Conservation (phyloP, 441 rosid genomes). For the Adansonia rubrostipa region DNA sequence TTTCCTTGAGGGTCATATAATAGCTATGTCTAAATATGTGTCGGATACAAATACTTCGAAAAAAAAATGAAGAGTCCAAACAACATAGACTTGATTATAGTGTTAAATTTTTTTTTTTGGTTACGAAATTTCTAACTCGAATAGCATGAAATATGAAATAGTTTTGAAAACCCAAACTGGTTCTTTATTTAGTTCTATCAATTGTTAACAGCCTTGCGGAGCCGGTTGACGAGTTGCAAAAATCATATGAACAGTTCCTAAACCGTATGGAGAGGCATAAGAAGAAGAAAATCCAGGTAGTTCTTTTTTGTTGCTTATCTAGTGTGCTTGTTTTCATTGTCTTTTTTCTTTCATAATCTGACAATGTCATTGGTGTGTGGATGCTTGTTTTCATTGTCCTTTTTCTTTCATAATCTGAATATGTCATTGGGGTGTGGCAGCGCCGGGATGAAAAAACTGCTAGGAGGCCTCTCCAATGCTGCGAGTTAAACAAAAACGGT, state of each 20-base stretch:
- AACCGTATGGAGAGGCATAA: slow-evolving; percentile 69
- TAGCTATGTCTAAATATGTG: no score
- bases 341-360: slow-evolving; percentile 30
- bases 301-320: slow-evolving; percentile 26
- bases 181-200: slow-evolving; percentile 22
- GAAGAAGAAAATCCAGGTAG: slow-evolving; percentile 71
- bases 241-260: slow-evolving; percentile 82
- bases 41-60: no score
- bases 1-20: no score
- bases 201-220: slow-evolving; percentile 74
- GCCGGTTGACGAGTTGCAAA: slow-evolving; percentile 82
- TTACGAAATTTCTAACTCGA: background rate
- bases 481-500: slow-evolving; percentile 33
- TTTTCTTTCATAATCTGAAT: slow-evolving; percentile 34
- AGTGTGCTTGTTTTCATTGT: slow-evolving; percentile 28
- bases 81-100: background rate
- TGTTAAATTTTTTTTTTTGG: background rate
- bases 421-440: slow-evolving; percentile 35
- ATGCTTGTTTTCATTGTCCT: slow-evolving; percentile 25
- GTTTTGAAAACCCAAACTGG: slow-evolving; percentile 11
- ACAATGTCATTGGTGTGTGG: slow-evolving; percentile 27
- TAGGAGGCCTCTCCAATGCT: slow-evolving; percentile 38
- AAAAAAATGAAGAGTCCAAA: no score
- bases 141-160: background rate
- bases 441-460: slow-evolving; percentile 47